Evolutionary conservation across 768 basidiomycete species (phyloP).

Genomic region (Amylocystis lapponica): DNA sequence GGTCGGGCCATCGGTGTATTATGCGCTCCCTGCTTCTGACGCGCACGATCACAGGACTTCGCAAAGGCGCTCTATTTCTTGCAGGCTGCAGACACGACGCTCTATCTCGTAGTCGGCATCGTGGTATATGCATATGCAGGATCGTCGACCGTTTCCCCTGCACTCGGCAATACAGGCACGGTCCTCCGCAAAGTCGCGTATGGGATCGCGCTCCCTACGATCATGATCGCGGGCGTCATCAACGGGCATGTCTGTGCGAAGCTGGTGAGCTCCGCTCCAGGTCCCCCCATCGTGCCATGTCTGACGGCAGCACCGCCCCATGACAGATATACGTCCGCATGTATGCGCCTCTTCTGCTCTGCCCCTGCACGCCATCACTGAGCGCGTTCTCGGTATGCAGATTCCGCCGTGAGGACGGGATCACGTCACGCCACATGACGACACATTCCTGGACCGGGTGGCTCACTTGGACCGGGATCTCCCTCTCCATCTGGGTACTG

Average conservation of each 20-base stretch:
- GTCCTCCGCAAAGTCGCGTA: constrained; percentile 22
- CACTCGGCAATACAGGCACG: constrained; percentile 24
- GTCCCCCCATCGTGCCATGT: too few species aligned
- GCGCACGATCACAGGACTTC: too few species aligned
- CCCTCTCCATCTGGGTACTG: constrained; percentile 18
- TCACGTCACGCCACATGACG: constrained; percentile 23
- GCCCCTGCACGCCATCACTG: background rate
- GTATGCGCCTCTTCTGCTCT: constrained; percentile 8
- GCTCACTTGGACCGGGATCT: constrained; percentile 24
- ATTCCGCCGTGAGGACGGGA: constrained; percentile 21
- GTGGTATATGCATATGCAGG: constrained; percentile 25
- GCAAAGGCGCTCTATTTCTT: constrained; percentile 23
- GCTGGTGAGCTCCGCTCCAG: constrained; percentile 14
- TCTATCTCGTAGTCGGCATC: constrained; percentile 25
- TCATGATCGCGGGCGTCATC: constrained; percentile 26
- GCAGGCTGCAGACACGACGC: constrained; percentile 24
- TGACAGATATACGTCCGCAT: constrained; percentile 20
- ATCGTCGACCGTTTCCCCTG: constrained; percentile 20
- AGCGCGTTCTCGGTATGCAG: constrained; percentile 5
- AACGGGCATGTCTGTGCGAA: constrained; percentile 28
- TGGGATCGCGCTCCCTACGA: constrained; percentile 26
- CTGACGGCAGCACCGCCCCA: too few species aligned
- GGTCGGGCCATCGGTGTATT: constrained; percentile 4
- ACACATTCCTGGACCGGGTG: constrained; percentile 21
- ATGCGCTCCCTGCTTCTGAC: too few species aligned